Conservation (phyloP, 805 yeast species). For the Kluyveromyces lactis region DNA sequence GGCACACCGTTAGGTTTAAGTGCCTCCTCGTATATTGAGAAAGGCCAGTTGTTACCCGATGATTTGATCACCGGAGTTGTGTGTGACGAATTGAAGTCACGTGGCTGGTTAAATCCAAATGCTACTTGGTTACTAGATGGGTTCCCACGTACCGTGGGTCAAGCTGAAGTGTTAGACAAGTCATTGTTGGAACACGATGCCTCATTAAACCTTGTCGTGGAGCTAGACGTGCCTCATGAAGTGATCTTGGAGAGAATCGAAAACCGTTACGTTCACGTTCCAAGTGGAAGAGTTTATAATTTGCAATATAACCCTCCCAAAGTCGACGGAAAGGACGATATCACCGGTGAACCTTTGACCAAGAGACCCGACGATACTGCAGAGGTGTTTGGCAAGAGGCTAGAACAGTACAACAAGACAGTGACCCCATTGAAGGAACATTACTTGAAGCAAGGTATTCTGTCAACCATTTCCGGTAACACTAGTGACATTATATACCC, state of each 20-base stretch:
- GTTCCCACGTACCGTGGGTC: conserved; percentile 74
- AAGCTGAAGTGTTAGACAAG: conserved; percentile 53
- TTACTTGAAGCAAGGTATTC: conserved; percentile 43
- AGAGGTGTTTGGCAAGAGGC: conserved; percentile 58
- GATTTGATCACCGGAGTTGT: conserved; percentile 52
- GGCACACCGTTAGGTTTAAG: conserved; percentile 45
- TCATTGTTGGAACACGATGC: conserved; percentile 33
- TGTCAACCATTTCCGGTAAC: conserved; percentile 57
- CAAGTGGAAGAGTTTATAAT: conserved; percentile 84
- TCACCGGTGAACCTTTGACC: conserved; percentile 78
- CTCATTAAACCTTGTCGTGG: conserved; percentile 68
- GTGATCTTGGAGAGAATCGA: conserved; percentile 76
- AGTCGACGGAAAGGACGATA: conserved; percentile 69
- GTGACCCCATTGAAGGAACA: conserved; percentile 59
- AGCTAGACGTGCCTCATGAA: conserved; percentile 77
- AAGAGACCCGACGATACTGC: conserved; percentile 81
- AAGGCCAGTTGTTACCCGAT: conserved; percentile 74
- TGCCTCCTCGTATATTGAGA: conserved; percentile 48
- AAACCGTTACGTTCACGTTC: conserved; percentile 74
- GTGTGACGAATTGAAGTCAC: conserved; percentile 35
- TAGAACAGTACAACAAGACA: conserved; percentile 51
- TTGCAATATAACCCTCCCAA: conserved; percentile 85
- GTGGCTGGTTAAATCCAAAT: conserved; percentile 20
- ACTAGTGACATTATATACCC: conserved; percentile 84
- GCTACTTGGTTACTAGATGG: conserved; percentile 81